phyloP scores from a whole-genome alignment of 2,329 filamentous ascomycete species.

The Cladosporium sp. region DNA sequence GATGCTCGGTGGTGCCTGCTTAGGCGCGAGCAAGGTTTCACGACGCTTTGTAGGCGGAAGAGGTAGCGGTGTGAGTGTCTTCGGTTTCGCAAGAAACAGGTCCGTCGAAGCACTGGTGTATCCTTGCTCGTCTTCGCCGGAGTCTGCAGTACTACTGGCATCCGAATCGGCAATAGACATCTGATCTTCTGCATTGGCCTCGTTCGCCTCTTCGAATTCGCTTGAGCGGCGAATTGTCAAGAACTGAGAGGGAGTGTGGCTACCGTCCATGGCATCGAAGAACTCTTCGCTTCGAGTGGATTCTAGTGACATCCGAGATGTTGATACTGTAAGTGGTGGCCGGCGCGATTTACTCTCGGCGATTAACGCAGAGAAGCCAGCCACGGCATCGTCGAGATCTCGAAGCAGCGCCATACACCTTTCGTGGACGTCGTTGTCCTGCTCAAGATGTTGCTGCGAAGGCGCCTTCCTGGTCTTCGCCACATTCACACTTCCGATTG shows the following conservation, averaged over 20 bases:
- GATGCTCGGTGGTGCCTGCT: slow-evolving; percentile 79
- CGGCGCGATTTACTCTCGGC: slow-evolving; percentile 77
- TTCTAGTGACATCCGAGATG: slow-evolving; percentile 70
- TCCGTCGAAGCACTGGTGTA: slow-evolving; percentile 30
- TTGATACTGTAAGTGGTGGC: slow-evolving; percentile 45
- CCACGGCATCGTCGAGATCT: slow-evolving; percentile 80
- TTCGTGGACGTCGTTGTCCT: slow-evolving; percentile 64
- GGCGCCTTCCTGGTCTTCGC: slow-evolving; percentile 32
- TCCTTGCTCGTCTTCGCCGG: slow-evolving; percentile 25
- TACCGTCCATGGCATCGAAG: slow-evolving; percentile 81
- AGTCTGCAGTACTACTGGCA: slow-evolving; percentile 58
- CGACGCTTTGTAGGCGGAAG: slow-evolving; percentile 67
- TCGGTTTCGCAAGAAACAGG: slow-evolving; percentile 74
- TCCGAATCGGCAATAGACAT: slow-evolving; percentile 59
- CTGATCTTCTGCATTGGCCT: slow-evolving; percentile 58
- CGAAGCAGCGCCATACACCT: slow-evolving; percentile 80
- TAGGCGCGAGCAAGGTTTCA: slow-evolving; percentile 69
- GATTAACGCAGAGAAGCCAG: slow-evolving; percentile 77
- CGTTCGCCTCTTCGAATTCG: slow-evolving; percentile 65
- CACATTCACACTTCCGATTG: slow-evolving; percentile 38
- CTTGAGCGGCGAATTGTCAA: slow-evolving; percentile 73
- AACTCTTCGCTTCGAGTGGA: slow-evolving; percentile 85
- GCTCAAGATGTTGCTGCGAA: slow-evolving; percentile 8
- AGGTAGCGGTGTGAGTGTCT: slow-evolving; percentile 75
- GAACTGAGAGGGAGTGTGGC: slow-evolving; percentile 59